Percentiles rank a stretch among this genome's conserved stretches.
These are phyloP conservation scores for Saitozyma podzolica DNA, from an alignment of 768 basidiomycete species.

Conservation along the genomic window DNA sequence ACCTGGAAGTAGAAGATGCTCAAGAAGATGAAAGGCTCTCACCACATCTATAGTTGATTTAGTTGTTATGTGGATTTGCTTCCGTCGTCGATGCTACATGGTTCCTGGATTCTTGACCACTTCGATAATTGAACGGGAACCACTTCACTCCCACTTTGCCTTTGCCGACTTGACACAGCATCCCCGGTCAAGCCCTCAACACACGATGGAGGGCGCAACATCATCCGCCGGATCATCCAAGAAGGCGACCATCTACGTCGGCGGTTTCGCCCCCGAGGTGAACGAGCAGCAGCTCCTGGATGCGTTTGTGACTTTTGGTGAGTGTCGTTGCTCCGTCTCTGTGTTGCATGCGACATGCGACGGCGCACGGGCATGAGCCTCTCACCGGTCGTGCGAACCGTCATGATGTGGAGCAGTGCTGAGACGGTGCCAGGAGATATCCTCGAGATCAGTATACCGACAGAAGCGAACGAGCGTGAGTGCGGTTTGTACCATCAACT, in stretches of 20 bases:
- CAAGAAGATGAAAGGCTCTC: too few relatives aligned
- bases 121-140: too few relatives aligned
- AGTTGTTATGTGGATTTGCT: too few relatives aligned
- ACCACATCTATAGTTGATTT: too few relatives aligned
- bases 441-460: constrained; percentile 84
- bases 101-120: too few relatives aligned
- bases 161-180: too few relatives aligned
- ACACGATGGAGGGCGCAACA: constrained; percentile 11
- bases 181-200: too few relatives aligned
- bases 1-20: too few relatives aligned
- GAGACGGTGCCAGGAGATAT: constrained; percentile 68
- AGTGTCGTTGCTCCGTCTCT: constrained; percentile 31
- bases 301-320: constrained; percentile 84
- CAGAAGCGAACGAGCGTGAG: constrained; percentile 70
- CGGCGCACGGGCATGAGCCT: neutral
- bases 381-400: neutral
- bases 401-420: constrained; percentile 3
- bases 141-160: too few relatives aligned
- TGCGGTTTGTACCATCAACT: constrained; percentile 54
- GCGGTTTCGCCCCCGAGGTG: constrained; percentile 78
- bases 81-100: too few relatives aligned
- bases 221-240: constrained; percentile 28
- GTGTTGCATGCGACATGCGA: neutral
- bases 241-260: constrained; percentile 55
- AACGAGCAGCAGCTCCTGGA: constrained; percentile 76